Percentiles rank a stretch among this genome's conserved stretches.
These are phyloP conservation scores for Tolypocladium endophyticum DNA, from an alignment of 2,329 filamentous ascomycete species.

Conservation along the genomic window DNA sequence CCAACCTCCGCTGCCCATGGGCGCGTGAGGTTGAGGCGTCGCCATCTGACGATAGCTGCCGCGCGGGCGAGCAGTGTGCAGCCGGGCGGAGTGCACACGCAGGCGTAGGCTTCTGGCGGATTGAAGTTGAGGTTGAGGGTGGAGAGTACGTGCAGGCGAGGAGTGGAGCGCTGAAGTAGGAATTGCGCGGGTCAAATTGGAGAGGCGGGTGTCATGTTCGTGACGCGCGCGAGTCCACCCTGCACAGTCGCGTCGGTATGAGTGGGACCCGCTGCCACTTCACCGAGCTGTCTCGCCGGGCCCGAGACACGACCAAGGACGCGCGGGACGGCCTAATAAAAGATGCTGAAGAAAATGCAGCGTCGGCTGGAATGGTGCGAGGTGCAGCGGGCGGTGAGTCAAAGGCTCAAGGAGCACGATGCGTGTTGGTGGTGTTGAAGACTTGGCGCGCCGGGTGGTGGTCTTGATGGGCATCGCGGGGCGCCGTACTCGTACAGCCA, in stretches of 20 bases:
- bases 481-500: too few relatives aligned
- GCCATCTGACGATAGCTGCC: constrained; percentile 18
- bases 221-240: constrained; percentile 21
- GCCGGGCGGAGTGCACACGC: neutral
- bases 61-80: neutral
- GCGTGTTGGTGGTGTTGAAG: neutral
- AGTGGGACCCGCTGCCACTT: constrained; percentile 5
- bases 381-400: neutral
- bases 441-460: neutral
- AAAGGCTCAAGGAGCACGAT: neutral
- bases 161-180: constrained; percentile 6
- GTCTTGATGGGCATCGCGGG: neutral
- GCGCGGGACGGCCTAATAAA: neutral
- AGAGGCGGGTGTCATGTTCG: constrained; percentile 27
- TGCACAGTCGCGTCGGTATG: constrained; percentile 19
- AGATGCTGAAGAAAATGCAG: neutral
- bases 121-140: neutral
- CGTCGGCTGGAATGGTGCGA: neutral
- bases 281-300: neutral
- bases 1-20: constrained; percentile 17
- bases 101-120: neutral
- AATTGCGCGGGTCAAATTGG: constrained; percentile 13
- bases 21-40: constrained; percentile 23
- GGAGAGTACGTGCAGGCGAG: constrained; percentile 3
- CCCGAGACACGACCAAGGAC: neutral